These are phyloP conservation scores for Stachybotrys chartarum DNA, from an alignment of 2,329 filamentous ascomycete species.

Conservation along the genomic window DNA sequence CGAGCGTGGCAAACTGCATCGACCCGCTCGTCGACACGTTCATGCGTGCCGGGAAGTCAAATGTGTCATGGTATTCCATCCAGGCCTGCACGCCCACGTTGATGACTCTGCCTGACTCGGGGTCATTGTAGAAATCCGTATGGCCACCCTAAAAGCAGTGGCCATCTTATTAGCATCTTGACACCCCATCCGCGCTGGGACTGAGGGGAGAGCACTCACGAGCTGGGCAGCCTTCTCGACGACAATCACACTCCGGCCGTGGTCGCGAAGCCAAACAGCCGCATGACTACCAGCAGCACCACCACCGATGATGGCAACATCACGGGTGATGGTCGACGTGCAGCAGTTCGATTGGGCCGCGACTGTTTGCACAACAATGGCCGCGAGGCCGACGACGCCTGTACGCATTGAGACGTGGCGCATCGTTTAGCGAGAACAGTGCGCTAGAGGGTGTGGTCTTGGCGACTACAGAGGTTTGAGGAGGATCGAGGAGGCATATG, in stretches of 20 bases:
- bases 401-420: neutral
- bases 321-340: neutral
- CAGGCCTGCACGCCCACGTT: constrained; percentile 28
- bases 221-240: neutral
- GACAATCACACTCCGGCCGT: neutral
- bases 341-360: neutral
- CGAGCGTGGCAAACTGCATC: constrained; percentile 16
- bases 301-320: constrained; percentile 1
- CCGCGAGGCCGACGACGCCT: neutral
- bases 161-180: neutral
- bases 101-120: constrained; percentile 18
- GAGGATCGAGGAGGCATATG: neutral
- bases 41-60: constrained; percentile 22
- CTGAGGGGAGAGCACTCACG: neutral
- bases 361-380: neutral
- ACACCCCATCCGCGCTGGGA: neutral
- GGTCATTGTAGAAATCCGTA: constrained; percentile 36
- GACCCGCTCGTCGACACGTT: constrained; percentile 20
- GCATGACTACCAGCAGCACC: neutral
- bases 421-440: neutral
- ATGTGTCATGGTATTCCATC: constrained; percentile 23
- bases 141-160: constrained; percentile 33
- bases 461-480: neutral
- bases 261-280: neutral
- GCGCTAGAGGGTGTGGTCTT: neutral